phyloP scores from a whole-genome alignment of 371 early-diverging fungal species.

The Zychaea mexicana region DNA sequence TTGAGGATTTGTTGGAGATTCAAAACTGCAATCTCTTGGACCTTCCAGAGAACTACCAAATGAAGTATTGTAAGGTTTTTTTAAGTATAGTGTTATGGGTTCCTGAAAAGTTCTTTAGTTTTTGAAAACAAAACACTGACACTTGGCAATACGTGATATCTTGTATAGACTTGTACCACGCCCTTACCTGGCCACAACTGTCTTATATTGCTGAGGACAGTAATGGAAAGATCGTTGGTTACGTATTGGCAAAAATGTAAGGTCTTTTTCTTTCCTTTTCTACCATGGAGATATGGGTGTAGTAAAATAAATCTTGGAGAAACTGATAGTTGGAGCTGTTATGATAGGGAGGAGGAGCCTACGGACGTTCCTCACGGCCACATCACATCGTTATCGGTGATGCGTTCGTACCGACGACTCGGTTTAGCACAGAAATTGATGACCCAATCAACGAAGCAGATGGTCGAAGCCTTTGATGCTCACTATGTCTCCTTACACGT shows the following conservation, averaged over 20 bases:
- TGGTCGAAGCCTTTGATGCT: constrained; percentile 88
- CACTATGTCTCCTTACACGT: constrained; percentile 93
- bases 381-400: constrained; percentile 95
- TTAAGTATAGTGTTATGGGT: not conserved
- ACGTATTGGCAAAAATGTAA: constrained; percentile 97
- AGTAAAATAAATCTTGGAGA: not conserved
- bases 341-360: constrained; percentile 83
- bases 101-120: not conserved
- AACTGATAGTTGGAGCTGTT: not conserved
- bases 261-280: constrained; percentile 1
- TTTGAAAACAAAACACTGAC: not conserved
- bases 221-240: constrained; percentile 92
- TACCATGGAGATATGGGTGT: not conserved
- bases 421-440: constrained; percentile 96
- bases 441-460: constrained; percentile 88
- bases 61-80: constrained; percentile 87
- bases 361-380: constrained; percentile 87
- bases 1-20: constrained; percentile 81
- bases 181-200: constrained; percentile 95
- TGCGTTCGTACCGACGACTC: constrained; percentile 93
- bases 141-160: too few relatives aligned
- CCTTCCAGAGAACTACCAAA: constrained; percentile 98
- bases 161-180: constrained; percentile 85
- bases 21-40: constrained; percentile 96
- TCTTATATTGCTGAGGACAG: constrained; percentile 94